Evolutionary conservation across 306 rosid species (phyloP).

Genomic region (Lablab purpureus): DNA sequence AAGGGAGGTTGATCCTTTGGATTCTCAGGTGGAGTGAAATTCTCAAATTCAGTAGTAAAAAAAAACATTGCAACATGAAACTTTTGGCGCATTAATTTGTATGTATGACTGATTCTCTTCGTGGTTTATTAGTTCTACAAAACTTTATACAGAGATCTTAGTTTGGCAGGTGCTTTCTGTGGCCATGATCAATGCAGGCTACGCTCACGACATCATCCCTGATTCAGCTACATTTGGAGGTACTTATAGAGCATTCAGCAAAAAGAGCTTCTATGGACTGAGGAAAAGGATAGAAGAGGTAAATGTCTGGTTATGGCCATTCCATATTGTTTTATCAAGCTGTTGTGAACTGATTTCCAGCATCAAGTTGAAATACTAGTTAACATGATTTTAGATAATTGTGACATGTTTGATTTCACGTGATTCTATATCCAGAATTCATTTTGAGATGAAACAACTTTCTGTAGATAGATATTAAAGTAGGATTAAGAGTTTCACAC

Average conservation of each 20-base stretch:
- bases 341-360: too few species aligned
- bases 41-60: conserved; percentile 4
- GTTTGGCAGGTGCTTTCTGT: conserved; percentile 86
- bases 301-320: not conserved
- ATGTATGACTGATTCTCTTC: conserved; percentile 11
- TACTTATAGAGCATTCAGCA: conserved; percentile 78
- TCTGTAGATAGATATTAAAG: not conserved
- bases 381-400: not conserved
- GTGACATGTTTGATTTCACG: not conserved
- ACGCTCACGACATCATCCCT: conserved; percentile 69
- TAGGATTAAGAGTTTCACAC: not conserved
- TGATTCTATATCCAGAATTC: not conserved
- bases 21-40: conserved; percentile 72
- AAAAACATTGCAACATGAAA: not conserved
- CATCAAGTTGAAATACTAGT: not conserved
- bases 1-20: conserved; percentile 86
- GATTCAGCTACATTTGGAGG: conserved; percentile 76
- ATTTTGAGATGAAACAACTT: not conserved
- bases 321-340: not conserved
- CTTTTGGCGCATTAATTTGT: not conserved
- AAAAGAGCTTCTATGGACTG: conserved; percentile 68
- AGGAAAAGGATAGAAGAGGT: conserved; percentile 90
- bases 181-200: conserved; percentile 69
- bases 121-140: conserved; percentile 10
- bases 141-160: conserved; percentile 16